Evolutionary conservation across 1,284 basidiomycete species (phyloP).

Genomic region (Mycosarcoma mackinlayi): DNA sequence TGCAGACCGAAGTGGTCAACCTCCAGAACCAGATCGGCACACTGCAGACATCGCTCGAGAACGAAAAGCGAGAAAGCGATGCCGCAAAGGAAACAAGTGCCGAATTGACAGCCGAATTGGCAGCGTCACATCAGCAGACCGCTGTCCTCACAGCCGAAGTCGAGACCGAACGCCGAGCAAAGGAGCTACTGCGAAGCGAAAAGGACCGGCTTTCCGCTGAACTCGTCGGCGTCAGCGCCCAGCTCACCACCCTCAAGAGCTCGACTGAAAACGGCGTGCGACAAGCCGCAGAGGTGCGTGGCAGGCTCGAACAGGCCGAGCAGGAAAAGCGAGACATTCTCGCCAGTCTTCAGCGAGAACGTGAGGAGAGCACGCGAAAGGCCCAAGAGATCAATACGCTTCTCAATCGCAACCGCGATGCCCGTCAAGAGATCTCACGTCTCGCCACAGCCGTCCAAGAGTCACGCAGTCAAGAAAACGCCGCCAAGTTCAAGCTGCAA

Average conservation of each 20-base stretch:
- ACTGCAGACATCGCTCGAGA: slow-evolving; percentile 35
- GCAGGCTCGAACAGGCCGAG: slow-evolving; percentile 53
- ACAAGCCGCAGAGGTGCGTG: slow-evolving; percentile 46
- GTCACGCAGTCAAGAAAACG: slow-evolving; percentile 54
- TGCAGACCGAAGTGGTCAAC: slow-evolving; percentile 38
- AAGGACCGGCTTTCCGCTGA: slow-evolving; percentile 44
- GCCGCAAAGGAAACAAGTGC: slow-evolving; percentile 34
- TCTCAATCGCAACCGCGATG: slow-evolving; percentile 45
- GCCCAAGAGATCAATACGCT: slow-evolving; percentile 57
- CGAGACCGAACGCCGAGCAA: slow-evolving; percentile 43
- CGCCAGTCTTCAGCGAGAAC: slow-evolving; percentile 61
- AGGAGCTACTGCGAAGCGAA: slow-evolving; percentile 43
- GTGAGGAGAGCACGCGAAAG: slow-evolving; percentile 56
- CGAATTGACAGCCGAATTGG: slow-evolving; percentile 29
- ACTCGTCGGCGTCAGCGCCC: slow-evolving; percentile 46
- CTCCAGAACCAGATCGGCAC: slow-evolving; percentile 40
- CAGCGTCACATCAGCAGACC: slow-evolving; percentile 32
- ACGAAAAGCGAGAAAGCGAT: slow-evolving; percentile 35
- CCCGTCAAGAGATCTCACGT: slow-evolving; percentile 55
- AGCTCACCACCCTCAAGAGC: slow-evolving; percentile 43
- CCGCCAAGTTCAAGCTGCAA: slow-evolving; percentile 77
- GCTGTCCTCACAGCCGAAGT: slow-evolving; percentile 38
- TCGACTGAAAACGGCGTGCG: slow-evolving; percentile 46
- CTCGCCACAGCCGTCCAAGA: slow-evolving; percentile 57
- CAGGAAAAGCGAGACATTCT: slow-evolving; percentile 65